These are phyloP conservation scores for Camillea tinctor DNA, from an alignment of 2,329 filamentous ascomycete species.

Conservation along the genomic window DNA sequence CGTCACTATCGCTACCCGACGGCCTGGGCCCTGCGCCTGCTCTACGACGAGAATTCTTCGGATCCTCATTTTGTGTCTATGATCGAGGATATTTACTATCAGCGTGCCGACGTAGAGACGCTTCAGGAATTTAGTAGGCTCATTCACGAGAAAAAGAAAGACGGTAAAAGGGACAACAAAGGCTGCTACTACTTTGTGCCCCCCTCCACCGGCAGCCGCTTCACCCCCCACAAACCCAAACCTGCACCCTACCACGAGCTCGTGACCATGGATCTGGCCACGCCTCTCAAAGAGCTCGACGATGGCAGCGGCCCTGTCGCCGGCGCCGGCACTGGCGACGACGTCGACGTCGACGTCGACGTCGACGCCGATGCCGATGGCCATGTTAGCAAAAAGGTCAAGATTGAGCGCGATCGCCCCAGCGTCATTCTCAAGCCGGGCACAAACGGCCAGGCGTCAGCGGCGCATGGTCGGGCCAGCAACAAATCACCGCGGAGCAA, in stretches of 20 bases:
- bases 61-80: conserved; percentile 54
- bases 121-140: conserved; percentile 50
- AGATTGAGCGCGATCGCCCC: conserved; percentile 20
- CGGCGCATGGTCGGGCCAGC: conserved; percentile 3
- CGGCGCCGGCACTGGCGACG: conserved; percentile 11
- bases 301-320: conserved; percentile 7
- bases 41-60: conserved; percentile 57
- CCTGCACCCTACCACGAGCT: conserved; percentile 50
- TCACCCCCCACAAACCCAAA: conserved; percentile 45
- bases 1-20: conserved; percentile 58
- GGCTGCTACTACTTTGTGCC: conserved; percentile 55
- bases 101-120: conserved; percentile 54
- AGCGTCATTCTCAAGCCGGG: neutral
- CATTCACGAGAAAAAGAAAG: conserved; percentile 54
- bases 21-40: conserved; percentile 58
- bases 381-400: conserved; percentile 32
- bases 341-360: conserved; percentile 3
- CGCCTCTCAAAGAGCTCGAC: conserved; percentile 9
- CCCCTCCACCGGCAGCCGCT: conserved; percentile 41
- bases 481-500: conserved; percentile 19
- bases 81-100: conserved; percentile 57
- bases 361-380: conserved; percentile 23
- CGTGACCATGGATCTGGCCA: conserved; percentile 41
- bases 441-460: conserved; percentile 4
- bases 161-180: conserved; percentile 53